Evolutionary conservation across 257 asterid genomes (phyloP), one percentile per base, ranked within the genome.

Genomic region (Solanum appendiculatum): DNA sequence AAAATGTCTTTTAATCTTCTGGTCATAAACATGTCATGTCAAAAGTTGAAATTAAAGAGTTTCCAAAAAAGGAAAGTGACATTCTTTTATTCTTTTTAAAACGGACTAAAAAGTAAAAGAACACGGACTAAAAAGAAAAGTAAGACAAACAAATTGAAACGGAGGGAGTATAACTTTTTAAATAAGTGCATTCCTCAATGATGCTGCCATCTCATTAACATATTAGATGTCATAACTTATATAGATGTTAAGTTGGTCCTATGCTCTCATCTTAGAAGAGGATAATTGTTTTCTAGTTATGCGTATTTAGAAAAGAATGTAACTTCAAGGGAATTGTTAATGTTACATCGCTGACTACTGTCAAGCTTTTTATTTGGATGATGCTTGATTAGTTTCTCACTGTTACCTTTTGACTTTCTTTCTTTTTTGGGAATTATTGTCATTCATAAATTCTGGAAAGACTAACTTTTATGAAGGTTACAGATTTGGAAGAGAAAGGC

Each of bases 401-500:
- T 27, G 15, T 85, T 42, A 46, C 36, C 4, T 44, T 40, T 85
- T 27, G 12, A 15, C 64, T 0, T 85, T 56, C 23, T 63, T n/a
- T 68, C 0, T 31, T 0, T 85, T 51, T 27, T 0, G 39, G 74
- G 82, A 81, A 68, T 21, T 42, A 11, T 81, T 58, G 33, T 51
- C 33, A 23, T 58, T 29, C 7, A 48, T 44, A 60, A 80, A 25
- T 20, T 80, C 70, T 29, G 20, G 39, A 40, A 40, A 44, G 51
- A 58, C 29, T 69, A 56, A 46, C 69, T 69, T 83, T 27, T 68
- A 13, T 27, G 20, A 9, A 56, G 23, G 39, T 89, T 84, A 27
- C 91, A 97, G 99, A 33, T 94, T 44, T 95, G 99, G 98, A 97
- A 97, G 91, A 94, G 99, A 91, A 97, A 95, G 88, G 95, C 98